Evolutionary conservation across 805 yeast genomes (phyloP).

Genomic region (Candida chauliodis): DNA sequence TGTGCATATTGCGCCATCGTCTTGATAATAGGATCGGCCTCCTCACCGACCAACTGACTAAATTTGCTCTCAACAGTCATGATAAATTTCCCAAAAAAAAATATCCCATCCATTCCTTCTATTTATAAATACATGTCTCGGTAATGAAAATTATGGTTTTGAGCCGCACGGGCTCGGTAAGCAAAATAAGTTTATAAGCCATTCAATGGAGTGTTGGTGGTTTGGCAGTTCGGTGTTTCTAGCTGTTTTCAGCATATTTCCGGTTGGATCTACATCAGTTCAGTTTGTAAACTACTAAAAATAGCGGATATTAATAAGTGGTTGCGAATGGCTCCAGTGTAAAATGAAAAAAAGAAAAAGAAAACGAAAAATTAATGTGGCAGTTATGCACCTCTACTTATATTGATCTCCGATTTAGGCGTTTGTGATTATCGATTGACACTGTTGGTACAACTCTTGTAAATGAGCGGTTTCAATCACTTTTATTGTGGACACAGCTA

Average conservation of each 20-base stretch:
- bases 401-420: background rate
- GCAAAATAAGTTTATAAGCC: too few species aligned
- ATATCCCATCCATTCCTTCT: too few species aligned
- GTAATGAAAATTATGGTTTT: background rate
- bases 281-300: too few species aligned
- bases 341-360: background rate
- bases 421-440: background rate
- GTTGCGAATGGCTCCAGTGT: background rate
- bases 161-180: background rate
- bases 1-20: constrained; percentile 16
- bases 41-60: constrained; percentile 16
- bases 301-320: too few species aligned
- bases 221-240: too few species aligned
- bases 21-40: constrained; percentile 27
- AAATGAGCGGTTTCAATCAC: constrained; percentile 2
- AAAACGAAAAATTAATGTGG: background rate
- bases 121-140: too few species aligned
- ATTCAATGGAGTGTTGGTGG: too few species aligned
- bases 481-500: constrained; percentile 21
- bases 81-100: too few species aligned
- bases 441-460: background rate
- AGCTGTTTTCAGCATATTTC: too few species aligned
- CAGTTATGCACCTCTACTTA: background rate
- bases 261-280: too few species aligned
- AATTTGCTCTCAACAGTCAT: constrained; percentile 20